Percentiles rank a stretch among this genome's conserved stretches.
Conservation (phyloP, 306 rosid genomes). For the Prunus davidiana region DNA sequence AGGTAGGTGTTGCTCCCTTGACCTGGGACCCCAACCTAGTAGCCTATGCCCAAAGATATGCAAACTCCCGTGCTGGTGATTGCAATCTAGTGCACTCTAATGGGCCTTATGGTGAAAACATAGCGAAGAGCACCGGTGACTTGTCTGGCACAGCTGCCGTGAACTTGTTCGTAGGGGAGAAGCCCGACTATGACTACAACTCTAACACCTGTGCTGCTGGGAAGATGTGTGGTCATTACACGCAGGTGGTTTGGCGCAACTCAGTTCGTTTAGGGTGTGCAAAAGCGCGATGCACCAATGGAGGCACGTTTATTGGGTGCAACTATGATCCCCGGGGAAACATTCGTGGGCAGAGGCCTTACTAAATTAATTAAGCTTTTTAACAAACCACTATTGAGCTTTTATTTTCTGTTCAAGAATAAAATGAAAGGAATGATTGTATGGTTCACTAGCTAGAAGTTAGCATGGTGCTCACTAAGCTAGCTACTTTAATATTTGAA, state of each 20-base stretch:
- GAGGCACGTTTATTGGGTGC: conserved; percentile 48
- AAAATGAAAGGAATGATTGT: no score
- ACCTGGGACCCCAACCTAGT: conserved; percentile 27
- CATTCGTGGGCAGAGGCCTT: conserved; percentile 32
- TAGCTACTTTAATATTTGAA: no score
- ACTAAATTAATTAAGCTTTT: background rate
- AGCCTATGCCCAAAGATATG: conserved; percentile 26
- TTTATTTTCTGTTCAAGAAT: no score
- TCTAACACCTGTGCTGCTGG: conserved; percentile 35
- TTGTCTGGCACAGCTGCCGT: conserved; percentile 29
- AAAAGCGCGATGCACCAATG: conserved; percentile 23
- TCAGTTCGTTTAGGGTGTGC: conserved; percentile 8
- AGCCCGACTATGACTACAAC: conserved; percentile 26
- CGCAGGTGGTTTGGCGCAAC: conserved; percentile 33
- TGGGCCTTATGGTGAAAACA: conserved; percentile 28
- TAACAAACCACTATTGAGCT: no score
- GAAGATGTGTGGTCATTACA: conserved; percentile 39
- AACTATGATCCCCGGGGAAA: conserved; percentile 64
- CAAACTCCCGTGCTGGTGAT: background rate
- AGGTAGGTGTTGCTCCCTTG: conserved; percentile 35
- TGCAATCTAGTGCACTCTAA: conserved; percentile 23
- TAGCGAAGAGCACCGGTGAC: conserved; percentile 25
- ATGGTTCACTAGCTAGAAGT: no score
- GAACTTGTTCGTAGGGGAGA: conserved; percentile 43
- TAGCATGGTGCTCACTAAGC: no score